A percentile compares a stretch with the other conserved stretches of the same genome.
phyloP scores from a whole-genome alignment of 31 red algal species.

The Odonthalia washingtoniensis region DNA sequence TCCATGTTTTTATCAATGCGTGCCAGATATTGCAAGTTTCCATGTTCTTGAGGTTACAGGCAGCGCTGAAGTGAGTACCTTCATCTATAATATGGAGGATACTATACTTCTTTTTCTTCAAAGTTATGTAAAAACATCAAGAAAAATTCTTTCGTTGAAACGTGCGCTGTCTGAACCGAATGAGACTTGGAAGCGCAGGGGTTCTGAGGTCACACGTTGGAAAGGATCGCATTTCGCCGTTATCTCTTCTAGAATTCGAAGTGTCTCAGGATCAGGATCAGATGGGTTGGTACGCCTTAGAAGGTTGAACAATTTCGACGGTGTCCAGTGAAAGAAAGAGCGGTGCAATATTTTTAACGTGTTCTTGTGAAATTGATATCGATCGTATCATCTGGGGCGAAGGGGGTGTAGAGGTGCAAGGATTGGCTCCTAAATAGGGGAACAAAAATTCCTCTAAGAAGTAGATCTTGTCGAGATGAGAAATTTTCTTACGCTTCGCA shows the following conservation, averaged over 20 bases:
- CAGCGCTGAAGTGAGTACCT: too few species aligned
- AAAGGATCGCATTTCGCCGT: constrained; percentile 13
- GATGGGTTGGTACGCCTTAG: not conserved
- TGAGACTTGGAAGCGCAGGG: constrained; percentile 6
- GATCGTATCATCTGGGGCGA: not conserved
- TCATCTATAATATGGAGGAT: too few species aligned
- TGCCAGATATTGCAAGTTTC: not conserved
- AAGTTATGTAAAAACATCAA: constrained; percentile 28
- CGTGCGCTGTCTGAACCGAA: too few species aligned
- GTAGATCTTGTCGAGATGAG: too few species aligned
- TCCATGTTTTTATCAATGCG: constrained; percentile 1
- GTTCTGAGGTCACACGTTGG: constrained; percentile 15
- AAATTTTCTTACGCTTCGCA: too few species aligned
- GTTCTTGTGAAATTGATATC: not conserved
- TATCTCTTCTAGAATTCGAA: not conserved
- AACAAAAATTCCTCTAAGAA: too few species aligned
- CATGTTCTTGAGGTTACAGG: constrained; percentile 38
- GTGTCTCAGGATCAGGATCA: constrained; percentile 8
- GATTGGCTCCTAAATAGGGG: too few species aligned
- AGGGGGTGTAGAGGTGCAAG: not conserved
- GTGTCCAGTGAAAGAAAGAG: constrained; percentile 1
- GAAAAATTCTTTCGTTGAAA: constrained; percentile 29
- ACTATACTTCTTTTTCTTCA: not conserved
- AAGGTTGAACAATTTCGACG: constrained; percentile 41
- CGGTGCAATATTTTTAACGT: too few species aligned